Evolutionary conservation across 352 stramenopile genomes (phyloP).

Genomic region (Aphanomyces invadans): DNA sequence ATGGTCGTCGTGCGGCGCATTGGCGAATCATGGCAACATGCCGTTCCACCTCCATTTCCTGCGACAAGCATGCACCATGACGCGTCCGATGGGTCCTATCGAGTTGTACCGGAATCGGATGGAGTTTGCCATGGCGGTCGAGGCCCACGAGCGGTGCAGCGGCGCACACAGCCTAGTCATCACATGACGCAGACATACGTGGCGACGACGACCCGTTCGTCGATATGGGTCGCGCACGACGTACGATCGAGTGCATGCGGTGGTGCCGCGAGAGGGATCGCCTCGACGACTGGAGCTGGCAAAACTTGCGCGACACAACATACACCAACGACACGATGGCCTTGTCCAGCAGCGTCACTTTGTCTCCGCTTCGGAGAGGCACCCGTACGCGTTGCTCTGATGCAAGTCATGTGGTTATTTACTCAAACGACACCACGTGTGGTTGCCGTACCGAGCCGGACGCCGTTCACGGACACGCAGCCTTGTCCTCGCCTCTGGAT

Average conservation of each 20-base stretch:
- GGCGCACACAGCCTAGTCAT: conserved; percentile 8
- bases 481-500: background rate
- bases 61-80: too few relatives aligned
- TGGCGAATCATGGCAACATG: background rate
- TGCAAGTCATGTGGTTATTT: background rate
- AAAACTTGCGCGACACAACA: background rate
- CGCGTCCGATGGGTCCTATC: too few relatives aligned
- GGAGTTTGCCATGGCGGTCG: conserved; percentile 16
- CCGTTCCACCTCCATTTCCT: background rate
- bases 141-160: conserved; percentile 9
- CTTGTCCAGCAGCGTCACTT: background rate
- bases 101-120: conserved; percentile 13
- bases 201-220: too few relatives aligned
- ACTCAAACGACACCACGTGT: background rate
- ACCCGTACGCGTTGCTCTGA: background rate
- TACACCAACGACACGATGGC: background rate
- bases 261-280: background rate
- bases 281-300: background rate
- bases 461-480: background rate
- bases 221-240: too few relatives aligned
- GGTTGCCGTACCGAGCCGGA: background rate
- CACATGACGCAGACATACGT: background rate
- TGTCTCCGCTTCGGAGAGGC: background rate
- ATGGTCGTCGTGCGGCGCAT: background rate
- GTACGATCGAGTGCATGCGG: background rate